These are phyloP conservation scores for Pythium volutum DNA, from an alignment of 352 stramenopile species.

Conservation along the genomic window DNA sequence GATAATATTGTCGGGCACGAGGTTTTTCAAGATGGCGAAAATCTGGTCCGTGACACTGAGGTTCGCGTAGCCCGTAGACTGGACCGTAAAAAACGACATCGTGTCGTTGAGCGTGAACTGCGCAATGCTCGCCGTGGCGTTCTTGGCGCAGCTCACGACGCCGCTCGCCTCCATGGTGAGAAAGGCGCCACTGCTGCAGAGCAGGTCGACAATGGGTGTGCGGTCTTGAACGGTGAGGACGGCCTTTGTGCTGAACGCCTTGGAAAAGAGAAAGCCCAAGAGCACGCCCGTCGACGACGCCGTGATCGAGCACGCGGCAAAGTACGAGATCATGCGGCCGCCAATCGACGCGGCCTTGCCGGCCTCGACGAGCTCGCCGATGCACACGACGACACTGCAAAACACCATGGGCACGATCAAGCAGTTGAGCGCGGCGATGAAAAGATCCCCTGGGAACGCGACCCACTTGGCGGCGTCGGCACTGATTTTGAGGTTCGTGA, in stretches of 20 bases:
- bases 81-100: conserved; percentile 37
- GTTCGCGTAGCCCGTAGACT: conserved; percentile 35
- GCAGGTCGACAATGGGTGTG: conserved; percentile 2
- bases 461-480: conserved; percentile 47
- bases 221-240: no score
- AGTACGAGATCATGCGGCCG: conserved; percentile 46
- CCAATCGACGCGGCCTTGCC: conserved; percentile 56
- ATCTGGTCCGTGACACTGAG: conserved; percentile 65
- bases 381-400: conserved; percentile 59
- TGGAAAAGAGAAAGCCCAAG: conserved; percentile 46
- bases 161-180: conserved; percentile 35
- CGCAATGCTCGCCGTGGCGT: conserved; percentile 27
- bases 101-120: conserved; percentile 62
- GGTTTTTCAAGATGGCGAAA: conserved; percentile 53
- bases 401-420: conserved; percentile 71
- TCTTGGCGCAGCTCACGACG: conserved; percentile 36
- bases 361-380: conserved; percentile 54
- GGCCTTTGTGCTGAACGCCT: conserved; percentile 12
- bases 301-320: conserved; percentile 42
- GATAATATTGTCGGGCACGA: conserved; percentile 73
- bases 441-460: conserved; percentile 58
- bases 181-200: conserved; percentile 48
- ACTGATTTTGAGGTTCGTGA: conserved; percentile 42
- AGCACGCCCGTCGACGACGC: conserved; percentile 43
- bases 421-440: conserved; percentile 66